These are phyloP conservation scores for Brachypodium distachyon DNA, from an alignment of 202 grass and related monocot species.

Conservation along the genomic window DNA sequence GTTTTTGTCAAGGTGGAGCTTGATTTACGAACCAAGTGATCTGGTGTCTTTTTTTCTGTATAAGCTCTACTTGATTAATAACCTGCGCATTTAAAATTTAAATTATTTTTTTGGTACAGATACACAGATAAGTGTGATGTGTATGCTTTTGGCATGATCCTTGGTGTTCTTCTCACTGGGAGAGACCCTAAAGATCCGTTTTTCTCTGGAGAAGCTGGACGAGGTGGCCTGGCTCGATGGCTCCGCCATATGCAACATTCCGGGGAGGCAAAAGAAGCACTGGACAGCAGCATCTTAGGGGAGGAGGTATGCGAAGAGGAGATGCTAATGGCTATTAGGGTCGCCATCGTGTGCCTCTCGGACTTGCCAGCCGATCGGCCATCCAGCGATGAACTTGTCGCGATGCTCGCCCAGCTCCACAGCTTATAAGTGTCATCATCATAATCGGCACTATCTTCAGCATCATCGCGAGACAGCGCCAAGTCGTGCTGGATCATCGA, in stretches of 20 bases:
- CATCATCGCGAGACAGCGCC: neutral
- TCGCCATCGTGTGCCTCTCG: conserved; percentile 75
- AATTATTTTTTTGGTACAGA: conserved; percentile 28
- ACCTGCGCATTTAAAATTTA: neutral
- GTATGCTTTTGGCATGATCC: conserved; percentile 83
- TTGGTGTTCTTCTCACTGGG: conserved; percentile 63
- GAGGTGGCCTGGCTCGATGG: conserved; percentile 52
- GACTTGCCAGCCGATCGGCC: conserved; percentile 72
- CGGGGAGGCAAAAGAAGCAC: conserved; percentile 56
- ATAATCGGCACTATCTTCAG: neutral
- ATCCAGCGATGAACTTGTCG: conserved; percentile 86
- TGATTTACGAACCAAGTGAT: neutral
- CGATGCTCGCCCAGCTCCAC: conserved; percentile 84
- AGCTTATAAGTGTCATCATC: conserved; percentile 33
- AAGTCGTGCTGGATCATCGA: neutral
- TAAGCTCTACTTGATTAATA: neutral
- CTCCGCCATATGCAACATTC: conserved; percentile 72
- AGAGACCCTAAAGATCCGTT: conserved; percentile 68
- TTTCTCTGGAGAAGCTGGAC: conserved; percentile 50
- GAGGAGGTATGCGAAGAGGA: conserved; percentile 77
- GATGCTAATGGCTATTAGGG: conserved; percentile 86
- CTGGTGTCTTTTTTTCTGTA: neutral
- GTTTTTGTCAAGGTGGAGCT: neutral
- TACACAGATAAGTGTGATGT: conserved; percentile 98
- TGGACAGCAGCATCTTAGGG: conserved; percentile 53